Evolutionary conservation across 768 basidiomycete species (phyloP), one percentile per base, ranked within the genome.

Genomic region (Leccinum arenicola): DNA sequence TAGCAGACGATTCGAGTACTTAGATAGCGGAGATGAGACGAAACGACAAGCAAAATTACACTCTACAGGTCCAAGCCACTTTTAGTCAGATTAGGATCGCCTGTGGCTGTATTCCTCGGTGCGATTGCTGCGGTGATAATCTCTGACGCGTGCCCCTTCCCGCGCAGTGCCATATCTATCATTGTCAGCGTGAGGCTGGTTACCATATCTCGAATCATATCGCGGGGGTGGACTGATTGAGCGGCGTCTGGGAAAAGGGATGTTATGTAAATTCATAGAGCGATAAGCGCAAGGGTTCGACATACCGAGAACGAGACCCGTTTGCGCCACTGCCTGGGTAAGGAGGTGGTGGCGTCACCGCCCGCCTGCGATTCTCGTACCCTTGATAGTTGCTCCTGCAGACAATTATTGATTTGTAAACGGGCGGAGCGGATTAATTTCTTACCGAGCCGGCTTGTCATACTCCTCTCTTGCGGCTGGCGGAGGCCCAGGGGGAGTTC

Each of bases 211-310:
- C 53, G 76, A 72, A 23, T 72, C 66, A 52, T 83, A 75, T 47
- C 84, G 78, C 57, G 81, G 74, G 61, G 82, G 80, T 60, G 82
- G 83, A 65, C 89, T 91, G 66, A 84, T 80, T 35, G 90, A 92
- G 54, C 89, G 86, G 64, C 89, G 86, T 58, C 88, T 88, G 60
- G 29, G 60, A 25, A 23, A 54, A 19, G 54, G 43, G 19, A 25
- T 49, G 25, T 55, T 38, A 10, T 4, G 49, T 59, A 23, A 61
- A 19, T 15, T n/a, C 4, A 23, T 2, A 21, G 0, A 17, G 3
- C 12, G 4, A 25, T 2, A n/a, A 48, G 21, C 60, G 55, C 4
- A 60, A 43, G 27, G 17, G 52, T 47, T 49, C 52, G 49, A 27
- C 63, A 49, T 23, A 77, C 85, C 79, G 66, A 71, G 77, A 69